phyloP scores from a whole-genome alignment of 352 stramenopile species.

The Phytophthora boehmeriae region DNA sequence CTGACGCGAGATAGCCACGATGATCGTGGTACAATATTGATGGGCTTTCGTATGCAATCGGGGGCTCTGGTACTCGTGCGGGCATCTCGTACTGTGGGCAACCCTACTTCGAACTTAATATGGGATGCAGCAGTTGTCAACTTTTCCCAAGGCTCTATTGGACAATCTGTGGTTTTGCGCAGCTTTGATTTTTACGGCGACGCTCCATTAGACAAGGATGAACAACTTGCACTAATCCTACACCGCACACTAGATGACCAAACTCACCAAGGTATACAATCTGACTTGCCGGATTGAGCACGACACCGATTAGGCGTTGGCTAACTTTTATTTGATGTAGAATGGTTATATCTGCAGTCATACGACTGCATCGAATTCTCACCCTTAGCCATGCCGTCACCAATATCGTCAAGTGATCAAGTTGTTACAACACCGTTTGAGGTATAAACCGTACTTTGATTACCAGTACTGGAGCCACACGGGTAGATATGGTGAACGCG shows the following conservation, averaged over 20 bases:
- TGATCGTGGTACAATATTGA: conserved; percentile 21
- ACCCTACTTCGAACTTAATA: conserved; percentile 8
- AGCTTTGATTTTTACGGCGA: conserved; percentile 52
- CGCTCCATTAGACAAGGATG: conserved; percentile 25
- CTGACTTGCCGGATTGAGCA: background rate
- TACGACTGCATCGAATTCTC: conserved; percentile 45
- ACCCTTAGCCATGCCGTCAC: background rate
- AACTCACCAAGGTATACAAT: conserved; percentile 27
- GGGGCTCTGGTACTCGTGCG: conserved; percentile 36
- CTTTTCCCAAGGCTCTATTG: conserved; percentile 18
- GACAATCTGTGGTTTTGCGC: conserved; percentile 4
- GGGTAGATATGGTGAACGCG: too few relatives aligned
- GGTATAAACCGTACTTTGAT: conserved; percentile 15
- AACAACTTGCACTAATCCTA: conserved; percentile 40
- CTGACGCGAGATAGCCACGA: conserved; percentile 10
- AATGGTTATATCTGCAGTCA: conserved; percentile 46
- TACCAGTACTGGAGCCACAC: conserved; percentile 2
- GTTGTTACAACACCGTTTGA: conserved; percentile 14
- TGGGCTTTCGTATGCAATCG: conserved; percentile 40
- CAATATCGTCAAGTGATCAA: background rate
- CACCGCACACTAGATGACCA: conserved; percentile 14
- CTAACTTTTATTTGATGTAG: conserved; percentile 15
- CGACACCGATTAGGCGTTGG: background rate
- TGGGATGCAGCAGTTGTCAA: conserved; percentile 26
- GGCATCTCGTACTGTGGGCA: conserved; percentile 10